A percentile compares a stretch with the other conserved stretches of the same genome.
Conservation (phyloP, 805 yeast species). For the Wickerhamomyces queroliae region DNA sequence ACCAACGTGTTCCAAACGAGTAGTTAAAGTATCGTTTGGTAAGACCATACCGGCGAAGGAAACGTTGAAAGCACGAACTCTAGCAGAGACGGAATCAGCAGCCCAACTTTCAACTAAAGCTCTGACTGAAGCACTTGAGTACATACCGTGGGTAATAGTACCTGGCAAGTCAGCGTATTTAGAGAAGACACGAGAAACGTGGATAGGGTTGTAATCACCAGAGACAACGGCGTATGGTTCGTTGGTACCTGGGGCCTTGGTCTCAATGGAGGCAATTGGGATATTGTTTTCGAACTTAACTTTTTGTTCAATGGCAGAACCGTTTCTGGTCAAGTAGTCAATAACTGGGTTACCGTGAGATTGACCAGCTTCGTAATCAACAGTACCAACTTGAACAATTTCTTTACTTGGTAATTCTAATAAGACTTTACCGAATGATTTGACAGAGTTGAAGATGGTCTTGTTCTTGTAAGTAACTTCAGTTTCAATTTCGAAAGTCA, state of each 20-base stretch:
- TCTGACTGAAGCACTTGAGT: slow-evolving; percentile 92
- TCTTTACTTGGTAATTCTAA: slow-evolving; percentile 92
- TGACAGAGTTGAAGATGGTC: slow-evolving; percentile 69
- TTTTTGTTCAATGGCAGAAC: slow-evolving; percentile 92
- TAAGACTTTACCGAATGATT: slow-evolving; percentile 78
- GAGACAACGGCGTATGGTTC: slow-evolving; percentile 96
- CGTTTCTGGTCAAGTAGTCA: slow-evolving; percentile 88
- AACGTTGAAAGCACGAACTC: slow-evolving; percentile 92
- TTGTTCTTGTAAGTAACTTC: slow-evolving; percentile 76
- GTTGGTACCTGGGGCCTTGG: slow-evolving; percentile 89
- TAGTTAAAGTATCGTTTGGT: slow-evolving; percentile 86
- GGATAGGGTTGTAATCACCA: slow-evolving; percentile 98
- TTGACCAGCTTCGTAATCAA: slow-evolving; percentile 83
- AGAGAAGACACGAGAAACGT: slow-evolving; percentile 93
- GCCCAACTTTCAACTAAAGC: slow-evolving; percentile 97
- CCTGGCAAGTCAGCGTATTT: slow-evolving; percentile 92
- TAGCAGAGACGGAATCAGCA: slow-evolving; percentile 91
- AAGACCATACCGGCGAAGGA: slow-evolving; percentile 94
- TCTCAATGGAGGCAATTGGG: slow-evolving; percentile 59
- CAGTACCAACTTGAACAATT: slow-evolving; percentile 74
- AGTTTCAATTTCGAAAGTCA: slow-evolving; percentile 87
- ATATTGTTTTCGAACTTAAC: slow-evolving; percentile 84
- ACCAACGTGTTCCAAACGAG: slow-evolving; percentile 91
- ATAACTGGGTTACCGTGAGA: slow-evolving; percentile 97
- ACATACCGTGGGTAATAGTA: slow-evolving; percentile 99